Conservation (phyloP, 2,329 filamentous ascomycete genomes). For the Aspergillus luchuensis region DNA sequence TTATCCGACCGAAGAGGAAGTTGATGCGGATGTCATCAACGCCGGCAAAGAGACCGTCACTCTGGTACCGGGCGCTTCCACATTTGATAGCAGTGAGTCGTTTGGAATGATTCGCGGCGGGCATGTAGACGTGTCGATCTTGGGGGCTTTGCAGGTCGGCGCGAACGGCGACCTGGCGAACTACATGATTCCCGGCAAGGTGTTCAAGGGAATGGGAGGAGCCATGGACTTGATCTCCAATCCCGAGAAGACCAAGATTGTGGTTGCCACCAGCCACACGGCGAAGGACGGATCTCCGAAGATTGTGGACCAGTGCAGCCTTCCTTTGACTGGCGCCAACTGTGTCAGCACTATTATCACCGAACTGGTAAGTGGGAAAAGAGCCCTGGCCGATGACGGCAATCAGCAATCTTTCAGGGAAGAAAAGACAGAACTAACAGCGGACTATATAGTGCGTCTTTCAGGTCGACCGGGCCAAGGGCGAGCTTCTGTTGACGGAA, state of each 20-base stretch:
- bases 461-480: conserved; percentile 68
- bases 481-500: conserved; percentile 59
- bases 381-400: not conserved
- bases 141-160: conserved; percentile 79
- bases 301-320: conserved; percentile 63
- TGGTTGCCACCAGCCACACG: conserved; percentile 70
- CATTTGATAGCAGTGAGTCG: conserved; percentile 78
- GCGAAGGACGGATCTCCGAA: conserved; percentile 69
- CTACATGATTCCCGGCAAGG: conserved; percentile 87
- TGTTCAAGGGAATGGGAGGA: conserved; percentile 83
- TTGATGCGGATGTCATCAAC: conserved; percentile 80
- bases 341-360: conserved; percentile 74
- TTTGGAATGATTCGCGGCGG: conserved; percentile 87
- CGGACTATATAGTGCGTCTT: conserved; percentile 64
- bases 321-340: conserved; percentile 66
- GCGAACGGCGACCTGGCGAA: conserved; percentile 80
- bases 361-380: conserved; percentile 61
- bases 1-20: conserved; percentile 71
- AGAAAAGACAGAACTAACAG: not conserved
- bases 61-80: conserved; percentile 71
- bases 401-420: not conserved
- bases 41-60: conserved; percentile 88
- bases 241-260: conserved; percentile 70
- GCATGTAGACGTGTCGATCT: conserved; percentile 79
- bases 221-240: conserved; percentile 75